Evolutionary conservation across 345 rosid genomes (phyloP).

Genomic region (Heritiera fomes): DNA sequence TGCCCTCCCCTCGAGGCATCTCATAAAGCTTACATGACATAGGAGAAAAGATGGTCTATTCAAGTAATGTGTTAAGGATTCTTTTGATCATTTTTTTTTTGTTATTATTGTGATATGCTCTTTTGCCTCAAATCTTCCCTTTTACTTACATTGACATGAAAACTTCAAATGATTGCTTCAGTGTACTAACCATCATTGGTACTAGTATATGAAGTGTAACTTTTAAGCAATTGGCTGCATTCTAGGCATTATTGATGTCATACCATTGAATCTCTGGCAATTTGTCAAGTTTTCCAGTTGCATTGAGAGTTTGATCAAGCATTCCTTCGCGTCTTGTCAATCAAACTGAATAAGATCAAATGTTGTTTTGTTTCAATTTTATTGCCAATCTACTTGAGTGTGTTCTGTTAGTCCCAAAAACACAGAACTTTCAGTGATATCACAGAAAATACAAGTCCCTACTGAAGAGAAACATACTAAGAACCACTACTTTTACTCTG

Average conservation of each 20-base stretch:
- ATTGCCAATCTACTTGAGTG: neutral
- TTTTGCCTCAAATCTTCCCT: neutral
- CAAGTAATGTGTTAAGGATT: constrained; percentile 23
- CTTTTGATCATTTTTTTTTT: constrained; percentile 15
- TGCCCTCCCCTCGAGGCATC: constrained; percentile 11
- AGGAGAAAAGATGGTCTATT: constrained; percentile 21
- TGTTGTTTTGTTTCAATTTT: too few relatives aligned
- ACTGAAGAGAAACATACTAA: neutral
- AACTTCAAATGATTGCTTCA: neutral
- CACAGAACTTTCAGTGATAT: neutral
- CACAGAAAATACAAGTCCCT: neutral
- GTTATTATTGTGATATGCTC: constrained; percentile 3
- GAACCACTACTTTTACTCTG: neutral
- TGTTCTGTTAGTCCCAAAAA: neutral
- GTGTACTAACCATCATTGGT: neutral
- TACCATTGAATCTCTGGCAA: neutral
- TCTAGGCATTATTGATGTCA: neutral
- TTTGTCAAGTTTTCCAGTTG: neutral
- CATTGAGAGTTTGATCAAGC: neutral
- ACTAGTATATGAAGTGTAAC: too few relatives aligned
- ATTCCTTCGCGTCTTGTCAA: too few relatives aligned
- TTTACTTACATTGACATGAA: neutral
- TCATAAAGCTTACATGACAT: constrained; percentile 34
- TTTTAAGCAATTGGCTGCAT: neutral
- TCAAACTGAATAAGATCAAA: too few relatives aligned